phyloP scores from a whole-genome alignment of 345 rosid species.

The Zanthoxylum bungeanum region DNA sequence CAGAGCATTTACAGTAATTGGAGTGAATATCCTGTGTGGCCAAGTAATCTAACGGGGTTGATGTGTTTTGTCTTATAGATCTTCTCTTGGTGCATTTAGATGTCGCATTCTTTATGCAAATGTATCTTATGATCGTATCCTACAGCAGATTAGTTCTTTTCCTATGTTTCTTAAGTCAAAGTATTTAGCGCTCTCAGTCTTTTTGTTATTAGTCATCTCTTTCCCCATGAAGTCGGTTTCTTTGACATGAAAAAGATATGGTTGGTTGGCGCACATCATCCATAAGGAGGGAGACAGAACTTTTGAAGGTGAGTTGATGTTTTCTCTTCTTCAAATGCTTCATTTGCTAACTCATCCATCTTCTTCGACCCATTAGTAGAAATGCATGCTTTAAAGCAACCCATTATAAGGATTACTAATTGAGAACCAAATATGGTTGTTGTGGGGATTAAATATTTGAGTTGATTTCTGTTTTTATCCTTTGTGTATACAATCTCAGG shows the following conservation, averaged over 20 bases:
- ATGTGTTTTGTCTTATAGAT: constrained; percentile 38
- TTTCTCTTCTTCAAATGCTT: neutral
- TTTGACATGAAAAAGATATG: constrained; percentile 74
- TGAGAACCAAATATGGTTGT: no score
- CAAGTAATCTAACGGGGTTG: constrained; percentile 12
- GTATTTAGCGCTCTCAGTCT: constrained; percentile 6
- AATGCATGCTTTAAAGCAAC: no score
- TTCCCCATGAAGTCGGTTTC: constrained; percentile 21
- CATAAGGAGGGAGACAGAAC: constrained; percentile 89
- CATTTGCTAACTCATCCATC: no score
- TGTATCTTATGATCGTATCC: constrained; percentile 99
- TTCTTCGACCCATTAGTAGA: no score
- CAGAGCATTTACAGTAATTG: constrained; percentile 7
- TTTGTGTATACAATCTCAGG: neutral
- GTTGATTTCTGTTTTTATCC: no score
- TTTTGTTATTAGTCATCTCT: constrained; percentile 3
- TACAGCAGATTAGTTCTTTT: constrained; percentile 1
- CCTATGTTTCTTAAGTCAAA: neutral
- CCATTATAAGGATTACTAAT: no score
- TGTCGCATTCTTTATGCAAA: constrained; percentile 79
- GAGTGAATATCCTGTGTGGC: neutral
- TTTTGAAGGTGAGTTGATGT: constrained; percentile 60
- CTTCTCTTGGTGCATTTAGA: constrained; percentile 77
- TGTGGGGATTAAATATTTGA: neutral
- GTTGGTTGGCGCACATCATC: constrained; percentile 99